Base-by-base conservation (phyloP, 2,329 filamentous ascomycete species). In the Ophiostoma sp. region DNA sequence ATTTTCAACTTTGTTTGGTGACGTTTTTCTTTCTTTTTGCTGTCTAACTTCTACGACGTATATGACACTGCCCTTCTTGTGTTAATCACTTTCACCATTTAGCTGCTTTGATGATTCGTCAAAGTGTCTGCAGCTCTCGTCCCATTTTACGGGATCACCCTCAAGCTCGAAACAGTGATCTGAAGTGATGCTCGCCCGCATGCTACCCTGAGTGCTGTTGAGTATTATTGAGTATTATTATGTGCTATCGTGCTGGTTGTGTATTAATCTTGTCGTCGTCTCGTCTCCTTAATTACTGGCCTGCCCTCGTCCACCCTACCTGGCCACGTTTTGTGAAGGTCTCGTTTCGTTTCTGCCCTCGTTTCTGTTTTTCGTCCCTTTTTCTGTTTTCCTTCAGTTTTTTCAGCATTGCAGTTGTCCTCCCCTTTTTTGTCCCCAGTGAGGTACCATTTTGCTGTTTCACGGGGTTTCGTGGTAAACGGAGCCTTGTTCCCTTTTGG, bases 391-490 rank as follows among this genome's bases (percentile, higher is more conserved):
- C n/a, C 17, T 22, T 61, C n/a, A n/a, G 17, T 19, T 8, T 36
- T 36, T 36, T 36, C 33, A 3, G 4, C 33, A 4, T 36, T 36
- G 3, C 33, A 4, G 4, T 36, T 50, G 17, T 22, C 19, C 45
- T 50, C 45, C 3, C 11, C 19, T 22, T 48, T 19, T 33, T 12
- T 28, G 3, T 9, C 12, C 12, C 7, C 17, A 15, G n/a, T 36
- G 25, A 50, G 57, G 31, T 64, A 39, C n/a, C 17, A 57, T 31
- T 52, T 45, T 61, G 52, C 69, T 61, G 52, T 70, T 70, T 70
- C 69, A 70, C 36, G 12, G 25, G 42, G 64, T 68, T 66, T 68
- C 64, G 64, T 68, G 64, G 39, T 25, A 19, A 68, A 42, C 64
- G 64, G 64, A 50, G 64, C 22, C 69, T 59, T 42, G 19, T 70